phyloP scores from a whole-genome alignment of 805 yeast species.

The Wickerhamomyces bovis region DNA sequence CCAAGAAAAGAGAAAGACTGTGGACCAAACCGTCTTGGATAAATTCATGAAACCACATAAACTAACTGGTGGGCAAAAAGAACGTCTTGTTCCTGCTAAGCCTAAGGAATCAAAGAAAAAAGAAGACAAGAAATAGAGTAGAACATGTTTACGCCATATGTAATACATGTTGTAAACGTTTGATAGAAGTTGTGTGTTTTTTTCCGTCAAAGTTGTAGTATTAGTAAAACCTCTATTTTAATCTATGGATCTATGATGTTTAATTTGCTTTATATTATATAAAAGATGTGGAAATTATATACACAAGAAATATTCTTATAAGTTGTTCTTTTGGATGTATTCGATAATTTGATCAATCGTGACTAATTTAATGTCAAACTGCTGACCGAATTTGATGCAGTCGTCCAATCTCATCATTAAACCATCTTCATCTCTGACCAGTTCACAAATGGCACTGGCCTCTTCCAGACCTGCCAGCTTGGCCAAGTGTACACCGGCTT shows the following conservation, averaged over 20 bases:
- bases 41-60: slow-evolving; percentile 82
- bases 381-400: slow-evolving; percentile 62
- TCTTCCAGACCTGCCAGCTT: slow-evolving; percentile 70
- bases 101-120: slow-evolving; percentile 30
- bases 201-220: too few species aligned
- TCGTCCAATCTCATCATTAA: slow-evolving; percentile 91
- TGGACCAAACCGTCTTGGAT: slow-evolving; percentile 56
- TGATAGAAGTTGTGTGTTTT: too few species aligned
- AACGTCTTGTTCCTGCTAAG: slow-evolving; percentile 68
- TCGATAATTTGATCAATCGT: slow-evolving; percentile 71
- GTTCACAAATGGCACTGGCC: slow-evolving; percentile 89
- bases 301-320: slow-evolving; percentile 8
- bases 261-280: too few species aligned
- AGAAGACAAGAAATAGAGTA: slow-evolving; percentile 1
- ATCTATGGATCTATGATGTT: not conserved
- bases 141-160: not conserved
- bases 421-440: slow-evolving; percentile 90
- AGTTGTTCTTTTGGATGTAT: slow-evolving; percentile 31
- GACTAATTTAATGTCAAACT: slow-evolving; percentile 60
- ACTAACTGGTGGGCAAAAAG: slow-evolving; percentile 66
- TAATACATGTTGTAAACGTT: not conserved
- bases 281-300: too few species aligned
- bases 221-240: too few species aligned
- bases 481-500: slow-evolving; percentile 90
- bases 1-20: slow-evolving; percentile 69